Evolutionary conservation across 352 stramenopile genomes (phyloP), one percentile per base, ranked within the genome.

Genomic region (Globisporangium paddicum): DNA sequence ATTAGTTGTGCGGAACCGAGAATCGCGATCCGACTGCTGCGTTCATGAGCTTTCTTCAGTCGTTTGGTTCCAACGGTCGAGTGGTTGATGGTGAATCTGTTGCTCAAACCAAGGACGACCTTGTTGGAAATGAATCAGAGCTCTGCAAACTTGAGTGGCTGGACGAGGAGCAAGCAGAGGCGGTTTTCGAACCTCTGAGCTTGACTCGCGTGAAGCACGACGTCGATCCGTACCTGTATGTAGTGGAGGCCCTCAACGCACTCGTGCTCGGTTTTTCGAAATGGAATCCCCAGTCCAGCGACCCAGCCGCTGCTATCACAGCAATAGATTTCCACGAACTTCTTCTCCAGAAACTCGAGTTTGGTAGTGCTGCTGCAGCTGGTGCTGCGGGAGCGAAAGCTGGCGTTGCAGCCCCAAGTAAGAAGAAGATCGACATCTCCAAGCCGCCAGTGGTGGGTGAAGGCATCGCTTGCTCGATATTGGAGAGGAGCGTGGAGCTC

Each of bases 91-190:
- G 28, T 41, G 3, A 44, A 13, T 9, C 32, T 53, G 16, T 21
- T 48, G 13, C 13, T 4, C 34, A 64, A 30, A 16, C 5, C 11
- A 7, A 46, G 3, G 23, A 18, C 26, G 50, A 38, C 32, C 13
- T 63, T 42, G 38, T 50, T 23, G n/a, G 51, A 18, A 13, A 45
- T 0, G 55, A 58, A 25, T 19, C 38, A 5, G 38, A 35, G 14
- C 16, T 55, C 0, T 78, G 65, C 52, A 74, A 72, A 23, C 63
- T 89, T 21, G 75, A 85, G 40, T 87, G 77, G 79, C 55, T 74
- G 25, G 73, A 79, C 30, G 77, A 86, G 40, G 70, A 68, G 13
- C 56, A 69, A 5, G 69, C 82, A n/a, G 50, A 60, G 14, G 40
- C 49, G 0, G 55, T 64, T 0, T 87, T 85, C 18, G 42, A 58